Evolutionary conservation across 257 asterid genomes (phyloP).

Genomic region (Nicotiana tabacum): DNA sequence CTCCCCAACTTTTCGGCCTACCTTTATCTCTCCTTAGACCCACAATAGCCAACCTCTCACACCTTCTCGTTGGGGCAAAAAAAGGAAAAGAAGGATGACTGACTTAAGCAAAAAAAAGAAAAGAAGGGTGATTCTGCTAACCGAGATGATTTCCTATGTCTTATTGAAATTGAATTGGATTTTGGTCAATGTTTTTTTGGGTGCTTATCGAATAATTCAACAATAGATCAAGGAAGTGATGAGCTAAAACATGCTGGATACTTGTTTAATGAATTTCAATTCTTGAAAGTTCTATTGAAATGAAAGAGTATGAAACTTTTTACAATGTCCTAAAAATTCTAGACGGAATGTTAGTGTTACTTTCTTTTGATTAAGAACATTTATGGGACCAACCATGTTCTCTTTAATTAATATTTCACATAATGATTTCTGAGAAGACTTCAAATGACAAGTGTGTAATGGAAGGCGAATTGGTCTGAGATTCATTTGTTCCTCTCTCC

Average conservation of each 20-base stretch:
- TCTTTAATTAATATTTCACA: background rate
- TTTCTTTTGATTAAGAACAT: background rate
- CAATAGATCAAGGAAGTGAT: background rate
- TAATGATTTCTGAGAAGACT: background rate
- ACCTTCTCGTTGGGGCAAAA: too few relatives aligned
- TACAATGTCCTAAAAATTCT: background rate
- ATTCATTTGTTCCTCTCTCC: background rate
- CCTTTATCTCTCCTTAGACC: too few relatives aligned
- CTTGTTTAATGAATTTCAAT: background rate
- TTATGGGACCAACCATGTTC: background rate
- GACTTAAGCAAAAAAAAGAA: too few relatives aligned
- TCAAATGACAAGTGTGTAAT: background rate
- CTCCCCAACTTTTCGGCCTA: too few relatives aligned
- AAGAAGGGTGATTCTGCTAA: too few relatives aligned
- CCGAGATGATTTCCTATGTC: too few relatives aligned
- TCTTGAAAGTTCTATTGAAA: background rate
- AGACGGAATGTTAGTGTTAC: background rate
- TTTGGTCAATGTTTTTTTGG: background rate
- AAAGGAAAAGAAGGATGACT: too few relatives aligned
- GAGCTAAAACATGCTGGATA: background rate
- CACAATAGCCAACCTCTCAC: too few relatives aligned
- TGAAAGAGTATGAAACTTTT: background rate
- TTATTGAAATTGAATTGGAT: too few relatives aligned
- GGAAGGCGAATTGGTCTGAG: background rate
- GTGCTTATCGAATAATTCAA: background rate